Evolutionary conservation across 495 filamentous ascomycete species (phyloP), one percentile per base, ranked within the genome.

Genomic region (Penicillium paxilli): DNA sequence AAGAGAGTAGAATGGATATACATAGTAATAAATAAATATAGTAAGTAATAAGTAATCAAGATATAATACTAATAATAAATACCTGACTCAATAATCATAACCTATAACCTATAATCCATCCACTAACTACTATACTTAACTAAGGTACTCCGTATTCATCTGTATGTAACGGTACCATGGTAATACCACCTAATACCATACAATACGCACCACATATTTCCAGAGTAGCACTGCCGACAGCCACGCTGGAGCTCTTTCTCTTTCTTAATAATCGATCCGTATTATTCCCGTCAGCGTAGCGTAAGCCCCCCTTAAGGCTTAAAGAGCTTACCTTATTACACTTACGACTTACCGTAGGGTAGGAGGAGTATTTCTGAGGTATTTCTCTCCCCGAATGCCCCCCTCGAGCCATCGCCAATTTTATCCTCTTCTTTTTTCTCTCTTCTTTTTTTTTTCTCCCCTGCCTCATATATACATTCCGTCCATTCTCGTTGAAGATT

Each of bases 321-420:
- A n/a, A n/a, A n/a, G n/a, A n/a, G n/a, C n/a, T n/a, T n/a, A n/a
- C n/a, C n/a, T n/a, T n/a, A n/a, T n/a, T n/a, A n/a, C n/a, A n/a
- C n/a, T n/a, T n/a, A n/a, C n/a, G n/a, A n/a, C n/a, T n/a, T n/a
- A n/a, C n/a, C n/a, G n/a, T n/a, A n/a, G n/a, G n/a, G n/a, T n/a
- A n/a, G n/a, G n/a, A 17, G 3, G 5, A 9, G 11, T 32, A 9
- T 14, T 12, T 10, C 30, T 32, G 48, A 59, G 51, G 57, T 67
- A 69, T 69, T 67, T 62, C 14, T 20, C 47, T 47, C 59, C 49
- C 54, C 48, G 66, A 58, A n/a, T n/a, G n/a, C n/a, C n/a, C n/a
- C n/a, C n/a, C n/a, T n/a, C n/a, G n/a, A n/a, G n/a, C n/a, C 44
- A 66, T 64, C 60, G 60, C 56, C 57, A 55, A 51, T 59, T 64